Percentiles rank a stretch among this genome's conserved stretches.
These are phyloP conservation scores for Cytospora schulzeri DNA, from an alignment of 2,329 filamentous ascomycete species.

Conservation along the genomic window DNA sequence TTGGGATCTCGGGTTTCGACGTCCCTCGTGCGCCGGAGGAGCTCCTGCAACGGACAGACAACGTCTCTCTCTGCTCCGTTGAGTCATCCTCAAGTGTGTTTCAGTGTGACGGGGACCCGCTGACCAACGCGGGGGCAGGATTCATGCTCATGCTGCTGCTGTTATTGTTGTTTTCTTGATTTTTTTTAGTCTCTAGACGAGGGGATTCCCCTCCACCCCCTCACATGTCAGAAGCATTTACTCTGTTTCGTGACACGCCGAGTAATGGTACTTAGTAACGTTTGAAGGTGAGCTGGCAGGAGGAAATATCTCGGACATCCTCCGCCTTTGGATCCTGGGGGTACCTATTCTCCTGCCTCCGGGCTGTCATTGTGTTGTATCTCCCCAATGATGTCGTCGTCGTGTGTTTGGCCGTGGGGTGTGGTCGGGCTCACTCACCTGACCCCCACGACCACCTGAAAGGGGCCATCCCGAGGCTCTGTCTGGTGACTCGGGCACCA, in stretches of 20 bases:
- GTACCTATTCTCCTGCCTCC: constrained; percentile 5
- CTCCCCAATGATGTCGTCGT: neutral
- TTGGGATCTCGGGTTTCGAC: constrained; percentile 1
- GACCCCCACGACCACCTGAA: constrained; percentile 22
- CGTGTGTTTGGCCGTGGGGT: neutral
- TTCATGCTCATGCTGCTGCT: neutral
- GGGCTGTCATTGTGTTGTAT: neutral
- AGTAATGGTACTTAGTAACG: neutral
- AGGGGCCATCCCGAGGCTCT: constrained; percentile 5
- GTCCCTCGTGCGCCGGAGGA: too few species aligned
- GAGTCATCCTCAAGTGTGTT: neutral
- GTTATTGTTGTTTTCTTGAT: neutral
- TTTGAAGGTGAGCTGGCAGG: neutral
- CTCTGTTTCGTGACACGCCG: neutral
- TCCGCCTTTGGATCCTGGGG: neutral
- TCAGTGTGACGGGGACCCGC: constrained; percentile 8
- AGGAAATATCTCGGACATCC: neutral
- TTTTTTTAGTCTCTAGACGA: neutral
- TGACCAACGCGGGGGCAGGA: neutral
- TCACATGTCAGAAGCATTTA: constrained; percentile 8
- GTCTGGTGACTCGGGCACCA: constrained; percentile 14
- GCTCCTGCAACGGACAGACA: neutral
- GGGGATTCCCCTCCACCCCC: neutral
- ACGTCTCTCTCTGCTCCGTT: neutral
- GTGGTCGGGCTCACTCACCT: constrained; percentile 18